phyloP scores from a whole-genome alignment of 2,329 filamentous ascomycete species.

The Periconia digitata region DNA sequence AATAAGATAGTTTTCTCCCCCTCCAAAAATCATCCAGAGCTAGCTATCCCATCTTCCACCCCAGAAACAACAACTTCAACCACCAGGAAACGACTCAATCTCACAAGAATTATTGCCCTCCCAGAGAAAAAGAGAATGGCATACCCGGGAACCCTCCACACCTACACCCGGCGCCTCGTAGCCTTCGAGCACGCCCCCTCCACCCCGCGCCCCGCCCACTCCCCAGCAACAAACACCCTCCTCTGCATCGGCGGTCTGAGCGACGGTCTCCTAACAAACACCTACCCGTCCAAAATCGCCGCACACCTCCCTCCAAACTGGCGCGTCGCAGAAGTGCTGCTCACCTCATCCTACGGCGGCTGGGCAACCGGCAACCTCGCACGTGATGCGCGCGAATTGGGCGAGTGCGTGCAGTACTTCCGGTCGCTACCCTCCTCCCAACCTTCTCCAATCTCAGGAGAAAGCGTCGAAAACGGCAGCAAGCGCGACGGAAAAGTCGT shows the following conservation, averaged over 20 bases:
- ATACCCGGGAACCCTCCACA: slow-evolving; percentile 45
- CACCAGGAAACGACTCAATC: not conserved
- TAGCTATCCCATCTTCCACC: no score
- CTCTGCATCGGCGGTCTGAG: slow-evolving; percentile 71
- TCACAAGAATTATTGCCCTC: not conserved
- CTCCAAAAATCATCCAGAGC: no score
- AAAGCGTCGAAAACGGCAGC: not conserved
- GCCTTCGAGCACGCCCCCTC: slow-evolving; percentile 47
- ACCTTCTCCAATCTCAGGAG: not conserved
- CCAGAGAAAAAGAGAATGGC: slow-evolving; percentile 23
- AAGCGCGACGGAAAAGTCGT: slow-evolving; percentile 57
- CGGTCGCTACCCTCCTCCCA: slow-evolving; percentile 21
- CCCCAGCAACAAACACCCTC: slow-evolving; percentile 55
- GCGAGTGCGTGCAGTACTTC: slow-evolving; percentile 55
- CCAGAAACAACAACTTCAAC: no score
- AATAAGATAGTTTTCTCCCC: no score
- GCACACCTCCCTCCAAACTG: slow-evolving; percentile 52
- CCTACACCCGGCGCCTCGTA: slow-evolving; percentile 43
- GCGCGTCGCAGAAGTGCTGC: slow-evolving; percentile 54
- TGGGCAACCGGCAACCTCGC: slow-evolving; percentile 58
- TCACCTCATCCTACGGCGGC: slow-evolving; percentile 56
- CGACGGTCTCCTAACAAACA: slow-evolving; percentile 68
- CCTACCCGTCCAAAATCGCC: slow-evolving; percentile 58
- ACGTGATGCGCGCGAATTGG: slow-evolving; percentile 58
- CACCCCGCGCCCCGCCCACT: slow-evolving; percentile 23